Evolutionary conservation across 139 green algal species (phyloP).

Genomic region (Tetraselmis chui): DNA sequence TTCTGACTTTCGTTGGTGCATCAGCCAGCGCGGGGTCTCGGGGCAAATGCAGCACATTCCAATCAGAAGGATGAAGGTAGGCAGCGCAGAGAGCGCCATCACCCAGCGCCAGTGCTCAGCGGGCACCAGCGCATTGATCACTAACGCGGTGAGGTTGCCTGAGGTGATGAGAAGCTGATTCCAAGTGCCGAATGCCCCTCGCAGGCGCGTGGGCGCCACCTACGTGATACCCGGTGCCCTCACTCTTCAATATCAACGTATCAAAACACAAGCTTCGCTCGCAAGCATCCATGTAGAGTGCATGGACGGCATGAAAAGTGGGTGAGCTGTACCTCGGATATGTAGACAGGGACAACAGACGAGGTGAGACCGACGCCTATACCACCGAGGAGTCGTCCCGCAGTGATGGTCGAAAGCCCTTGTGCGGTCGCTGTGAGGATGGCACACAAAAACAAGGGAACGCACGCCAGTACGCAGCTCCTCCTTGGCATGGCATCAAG

Average conservation of each 20-base stretch:
- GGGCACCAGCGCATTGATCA: constrained; percentile 75
- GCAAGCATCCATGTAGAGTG: no score
- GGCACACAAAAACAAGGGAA: constrained; percentile 65
- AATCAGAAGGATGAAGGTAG: constrained; percentile 45
- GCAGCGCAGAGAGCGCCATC: constrained; percentile 67
- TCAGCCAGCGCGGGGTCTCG: constrained; percentile 80
- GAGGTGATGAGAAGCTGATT: constrained; percentile 97
- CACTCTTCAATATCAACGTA: no score
- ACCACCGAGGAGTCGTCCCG: constrained; percentile 71
- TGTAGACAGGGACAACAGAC: constrained; percentile 90
- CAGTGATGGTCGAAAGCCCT: constrained; percentile 54
- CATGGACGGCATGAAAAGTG: no score
- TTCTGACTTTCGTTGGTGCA: constrained; percentile 24
- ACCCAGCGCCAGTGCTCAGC: constrained; percentile 71
- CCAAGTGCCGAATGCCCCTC: constrained; percentile 75
- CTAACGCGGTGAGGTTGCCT: constrained; percentile 86
- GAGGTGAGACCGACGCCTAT: constrained; percentile 87
- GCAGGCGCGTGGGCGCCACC: constrained; percentile 71
- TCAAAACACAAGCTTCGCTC: no score
- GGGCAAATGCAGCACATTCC: constrained; percentile 31
- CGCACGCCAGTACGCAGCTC: constrained; percentile 36
- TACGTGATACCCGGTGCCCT: constrained; percentile 32
- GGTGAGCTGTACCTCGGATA: constrained; percentile 59
- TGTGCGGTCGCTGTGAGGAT: constrained; percentile 57
- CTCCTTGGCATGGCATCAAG: background rate